Base-by-base conservation (phyloP, 352 stramenopile species). In the Aphanomyces invadans region DNA sequence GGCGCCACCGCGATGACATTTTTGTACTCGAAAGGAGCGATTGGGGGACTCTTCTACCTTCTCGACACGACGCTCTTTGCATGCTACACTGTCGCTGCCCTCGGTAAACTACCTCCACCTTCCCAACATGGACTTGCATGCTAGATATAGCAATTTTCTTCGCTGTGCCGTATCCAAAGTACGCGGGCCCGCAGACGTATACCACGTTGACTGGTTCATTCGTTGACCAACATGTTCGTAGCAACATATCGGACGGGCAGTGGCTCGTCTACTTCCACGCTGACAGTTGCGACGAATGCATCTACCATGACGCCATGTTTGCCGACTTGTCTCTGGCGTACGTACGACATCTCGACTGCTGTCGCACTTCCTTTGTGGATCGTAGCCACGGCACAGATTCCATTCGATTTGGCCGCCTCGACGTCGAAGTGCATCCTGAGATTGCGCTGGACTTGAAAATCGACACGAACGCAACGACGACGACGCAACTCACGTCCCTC, bases 181-280 rank as follows among this genome's bases (percentile, higher is more conserved):
- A 88, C 62, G 67, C 74, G 9, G 82, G 82, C 12, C 80, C 82
- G 19, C 63, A 78, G 45, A 88, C 87, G 33, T 74, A 86, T 49
- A 71, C 57, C 17, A 57, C 69, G 66, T 57, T 89, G 49, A 80
- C 80, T 23, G 74, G 31, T 19, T 12, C 23, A 10, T 48, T 29
- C 3, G 29, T 64, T 23, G 15, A 64, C 31, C n/a, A 26, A 76
- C 7, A 29, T 45, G 45, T 67, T 19, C 19, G 28, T 9, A 49
- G 60, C 44, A 12, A 59, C 44, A 26, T 12, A 76, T 73, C 33
- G 72, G 71, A 19, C 67, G 23, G n/a, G n/a, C n/a, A n/a, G n/a
- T 91, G 82, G 82, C 70, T 92, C 12, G 73, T 90, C 28, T 90
- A 87, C 65, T 89, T 83, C 33, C 79, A 86, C 63, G 71, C 80